phyloP scores from a whole-genome alignment of 225 moss, liverwort and hornwort species.

The Straminergon stramineum region DNA sequence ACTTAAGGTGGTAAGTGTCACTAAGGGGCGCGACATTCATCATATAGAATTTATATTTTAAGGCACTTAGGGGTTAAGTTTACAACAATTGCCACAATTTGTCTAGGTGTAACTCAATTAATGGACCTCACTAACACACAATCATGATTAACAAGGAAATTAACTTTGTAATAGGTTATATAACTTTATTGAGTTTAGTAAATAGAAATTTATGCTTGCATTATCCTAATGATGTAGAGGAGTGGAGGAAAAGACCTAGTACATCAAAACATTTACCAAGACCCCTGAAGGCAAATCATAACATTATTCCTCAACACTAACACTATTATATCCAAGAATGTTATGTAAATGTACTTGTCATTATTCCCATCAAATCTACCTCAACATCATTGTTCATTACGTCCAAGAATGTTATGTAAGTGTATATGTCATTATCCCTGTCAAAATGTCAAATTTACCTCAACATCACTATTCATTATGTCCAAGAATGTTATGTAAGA shows the following conservation, averaged over 20 bases:
- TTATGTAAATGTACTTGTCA: no score
- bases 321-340: no score
- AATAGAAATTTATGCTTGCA: background rate
- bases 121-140: background rate
- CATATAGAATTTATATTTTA: background rate
- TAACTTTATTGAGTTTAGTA: background rate
- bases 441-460: no score
- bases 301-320: background rate
- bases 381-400: no score
- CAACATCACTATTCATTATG: no score
- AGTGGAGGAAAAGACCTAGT: background rate
- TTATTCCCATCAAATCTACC: no score
- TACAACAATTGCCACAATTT: background rate
- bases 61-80: rapidly evolving
- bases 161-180: background rate
- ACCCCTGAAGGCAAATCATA: background rate
- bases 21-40: no score
- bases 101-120: background rate
- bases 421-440: no score
- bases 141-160: background rate
- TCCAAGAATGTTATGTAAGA: no score
- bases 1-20: no score
- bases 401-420: no score
- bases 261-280: background rate
- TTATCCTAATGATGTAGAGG: background rate